Conservation (phyloP, 2,329 filamentous ascomycete species). For the Fusarium mundagurra region DNA sequence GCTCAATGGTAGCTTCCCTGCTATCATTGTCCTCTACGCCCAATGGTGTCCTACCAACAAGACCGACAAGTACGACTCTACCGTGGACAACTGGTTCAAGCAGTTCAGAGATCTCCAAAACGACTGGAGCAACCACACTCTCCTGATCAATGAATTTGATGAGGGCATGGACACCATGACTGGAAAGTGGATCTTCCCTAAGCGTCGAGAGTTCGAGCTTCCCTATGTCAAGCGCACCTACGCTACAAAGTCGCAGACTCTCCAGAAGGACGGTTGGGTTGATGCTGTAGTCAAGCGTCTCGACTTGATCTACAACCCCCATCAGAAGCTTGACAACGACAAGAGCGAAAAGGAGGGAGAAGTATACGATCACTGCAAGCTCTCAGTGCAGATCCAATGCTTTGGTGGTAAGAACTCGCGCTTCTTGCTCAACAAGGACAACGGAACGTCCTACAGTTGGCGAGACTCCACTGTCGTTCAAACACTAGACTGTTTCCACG, state of each 20-base stretch:
- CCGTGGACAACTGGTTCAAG: constrained; percentile 51
- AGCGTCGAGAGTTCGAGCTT: constrained; percentile 57
- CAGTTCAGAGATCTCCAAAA: constrained; percentile 51
- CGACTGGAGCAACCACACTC: constrained; percentile 32
- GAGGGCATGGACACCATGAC: constrained; percentile 58
- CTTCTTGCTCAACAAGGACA: constrained; percentile 53
- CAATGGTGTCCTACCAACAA: constrained; percentile 57
- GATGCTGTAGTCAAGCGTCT: constrained; percentile 31
- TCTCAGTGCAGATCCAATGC: constrained; percentile 57
- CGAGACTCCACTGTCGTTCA: constrained; percentile 54
- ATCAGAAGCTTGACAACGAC: constrained; percentile 7
- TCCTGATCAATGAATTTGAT: constrained; percentile 45
- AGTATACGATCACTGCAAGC: constrained; percentile 50
- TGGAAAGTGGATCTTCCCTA: constrained; percentile 57
- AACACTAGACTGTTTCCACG: constrained; percentile 58
- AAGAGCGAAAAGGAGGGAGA: constrained; percentile 22
- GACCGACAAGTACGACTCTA: constrained; percentile 48
- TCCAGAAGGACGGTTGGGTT: constrained; percentile 53
- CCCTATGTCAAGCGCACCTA: constrained; percentile 61
- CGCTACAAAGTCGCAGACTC: constrained; percentile 53
- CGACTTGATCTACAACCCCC: constrained; percentile 32
- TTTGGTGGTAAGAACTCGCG: constrained; percentile 56
- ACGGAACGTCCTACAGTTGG: constrained; percentile 60
- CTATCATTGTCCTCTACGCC: constrained; percentile 57
- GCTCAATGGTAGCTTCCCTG: constrained; percentile 51